Base-by-base conservation (phyloP, 1,139 yeast genomes). In the Saccharomyces uvarum region DNA sequence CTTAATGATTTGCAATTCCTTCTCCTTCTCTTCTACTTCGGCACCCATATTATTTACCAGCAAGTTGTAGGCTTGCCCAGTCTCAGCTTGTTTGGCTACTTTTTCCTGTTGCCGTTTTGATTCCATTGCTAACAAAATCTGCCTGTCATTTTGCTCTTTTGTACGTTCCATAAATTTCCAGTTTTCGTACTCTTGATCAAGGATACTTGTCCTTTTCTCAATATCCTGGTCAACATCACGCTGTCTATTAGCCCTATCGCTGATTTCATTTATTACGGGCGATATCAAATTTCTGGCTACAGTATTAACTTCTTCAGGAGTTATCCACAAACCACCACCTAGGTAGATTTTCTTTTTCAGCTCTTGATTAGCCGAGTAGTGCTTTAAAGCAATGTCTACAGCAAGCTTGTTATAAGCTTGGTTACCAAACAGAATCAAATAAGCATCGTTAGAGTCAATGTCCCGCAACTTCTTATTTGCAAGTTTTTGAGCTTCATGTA, bases 291-390 rank as follows among this genome's bases (percentile, higher is more conserved):
- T 79, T 55, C 83, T 75, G n/a, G 98, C 98, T 76, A 93, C 82
- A 53, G 79, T 80, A 59, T 87, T 86, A 59, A 93, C 81, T 67
- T 91, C 97, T 27, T 77, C 78, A 59, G 80, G 87, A 51, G 87
- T 77, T 78, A 91, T 83, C 65, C 80, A 81, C 61, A 88, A 77
- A 2, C 98, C 98, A 61, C 96, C 97, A 58, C 99, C 99, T 61
- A 91, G 74, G 65, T 89, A 79, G 63, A 89, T 77, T 54, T 63
- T 63, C 47, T 57, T 58, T 47, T 59, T 54, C 53, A 54, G 51
- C 63, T 80, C 79, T 67, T 86, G 88, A 2, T 31, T 21, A 14
- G 21, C n/a, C 9, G 29, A 21, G 19, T 48, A 16, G 50, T 48
- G 50, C 26, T 48, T n/a, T 29, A 27, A 8, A 27, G 97, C 97